phyloP scores from a whole-genome alignment of 2,329 filamentous ascomycete species.

The Xylaria sp. region DNA sequence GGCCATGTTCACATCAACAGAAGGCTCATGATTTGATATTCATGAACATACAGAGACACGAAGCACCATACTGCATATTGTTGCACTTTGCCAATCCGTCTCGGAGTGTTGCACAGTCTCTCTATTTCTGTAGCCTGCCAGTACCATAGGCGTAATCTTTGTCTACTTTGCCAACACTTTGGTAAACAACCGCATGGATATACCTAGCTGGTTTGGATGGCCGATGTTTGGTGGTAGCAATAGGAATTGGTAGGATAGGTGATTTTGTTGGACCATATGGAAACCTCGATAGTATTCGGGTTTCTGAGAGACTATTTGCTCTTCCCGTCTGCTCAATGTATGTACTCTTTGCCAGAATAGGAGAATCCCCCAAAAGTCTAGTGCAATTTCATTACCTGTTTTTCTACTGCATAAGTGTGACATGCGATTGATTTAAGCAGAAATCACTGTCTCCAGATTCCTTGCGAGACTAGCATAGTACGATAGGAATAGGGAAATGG shows the following conservation, averaged over 20 bases:
- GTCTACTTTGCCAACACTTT: not conserved
- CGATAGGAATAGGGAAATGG: too few relatives aligned
- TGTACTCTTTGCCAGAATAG: conserved; percentile 8
- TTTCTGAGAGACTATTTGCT: not conserved
- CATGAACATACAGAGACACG: not conserved
- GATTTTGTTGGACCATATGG: conserved; percentile 12
- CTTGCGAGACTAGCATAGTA: not conserved
- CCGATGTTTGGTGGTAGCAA: conserved; percentile 4
- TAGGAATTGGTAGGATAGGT: conserved; percentile 19
- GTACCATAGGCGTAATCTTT: not conserved
- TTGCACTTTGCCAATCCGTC: not conserved
- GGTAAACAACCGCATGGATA: conserved; percentile 19
- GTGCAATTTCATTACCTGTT: not conserved
- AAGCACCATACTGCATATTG: not conserved
- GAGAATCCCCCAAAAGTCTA: not conserved
- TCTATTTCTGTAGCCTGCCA: not conserved
- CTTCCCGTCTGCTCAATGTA: conserved; percentile 1
- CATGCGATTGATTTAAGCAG: not conserved
- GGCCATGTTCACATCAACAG: not conserved
- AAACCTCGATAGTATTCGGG: not conserved
- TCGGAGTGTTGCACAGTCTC: not conserved
- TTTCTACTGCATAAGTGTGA: not conserved
- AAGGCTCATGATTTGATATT: not conserved
- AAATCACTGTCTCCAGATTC: not conserved
- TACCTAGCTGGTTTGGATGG: conserved; percentile 20